Base-by-base conservation (phyloP, 2,329 filamentous ascomycete genomes). In the Colletotrichum sp. region DNA sequence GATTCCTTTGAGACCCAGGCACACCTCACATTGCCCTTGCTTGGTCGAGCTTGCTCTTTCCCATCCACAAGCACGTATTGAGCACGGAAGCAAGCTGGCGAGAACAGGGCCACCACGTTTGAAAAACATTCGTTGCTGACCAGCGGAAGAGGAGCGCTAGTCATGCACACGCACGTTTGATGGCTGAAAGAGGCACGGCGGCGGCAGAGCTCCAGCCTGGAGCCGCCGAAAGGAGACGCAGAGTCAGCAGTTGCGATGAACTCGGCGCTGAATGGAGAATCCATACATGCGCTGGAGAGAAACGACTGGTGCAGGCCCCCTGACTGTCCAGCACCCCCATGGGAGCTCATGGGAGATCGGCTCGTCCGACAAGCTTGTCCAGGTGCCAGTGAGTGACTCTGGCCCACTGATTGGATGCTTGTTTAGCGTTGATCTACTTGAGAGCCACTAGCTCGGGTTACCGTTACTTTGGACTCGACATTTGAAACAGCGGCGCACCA, bases 401-500 rank as follows among this genome's bases (percentile, higher is more conserved):
- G 24, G 65, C 48, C 48, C 69, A 16, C 36, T 74, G 61, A 71
- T 72, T 71, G 55, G 72, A 21, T 55, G 48, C 55, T 24, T 72
- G 61, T 74, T 69, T 68, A 59, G 62, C 24, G 38, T 32, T 74
- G 72, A 74, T 74, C 68, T 72, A 66, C 69, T 72, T 28, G 69
- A 72, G 62, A 74, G 38, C 72, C 72, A 62, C 69, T 74, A 71
- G 62, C 30, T 74, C 62, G 72, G 69, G 69, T 67, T 62, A 66
- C 62, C 69, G 69, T 72, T 67, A 67, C 68, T 30, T 66, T 21
- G 34, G 12, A 55, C 52, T 74, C 72, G 61, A 74, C 68, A 74
- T 58, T 66, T 72, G 69, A 74, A 74, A 74, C 72, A 72, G 30
- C 38, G 38, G 71, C 69, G 68, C 48, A 26, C 72, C 62, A 63